Conservation (phyloP, 2,329 filamentous ascomycete genomes). For the Nannizziopsis barbatae region DNA sequence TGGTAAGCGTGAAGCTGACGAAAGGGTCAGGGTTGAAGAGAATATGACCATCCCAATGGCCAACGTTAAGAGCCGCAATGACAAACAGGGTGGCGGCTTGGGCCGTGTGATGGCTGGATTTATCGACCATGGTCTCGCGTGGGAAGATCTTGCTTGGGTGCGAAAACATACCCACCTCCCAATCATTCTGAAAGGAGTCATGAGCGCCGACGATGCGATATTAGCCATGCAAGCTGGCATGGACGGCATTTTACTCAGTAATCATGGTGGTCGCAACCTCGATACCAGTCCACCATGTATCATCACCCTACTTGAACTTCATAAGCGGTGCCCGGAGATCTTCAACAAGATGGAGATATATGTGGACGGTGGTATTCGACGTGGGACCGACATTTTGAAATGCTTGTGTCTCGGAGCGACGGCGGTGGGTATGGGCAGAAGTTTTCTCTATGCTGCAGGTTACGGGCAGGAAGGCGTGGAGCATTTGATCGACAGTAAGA, state of each 20-base stretch:
- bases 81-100: conserved; percentile 44
- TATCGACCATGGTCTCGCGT: conserved; percentile 43
- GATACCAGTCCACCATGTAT: conserved; percentile 43
- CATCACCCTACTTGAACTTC: conserved; percentile 43
- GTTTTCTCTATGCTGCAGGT: conserved; percentile 43
- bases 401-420: conserved; percentile 44
- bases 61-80: conserved; percentile 37
- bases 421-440: conserved; percentile 44
- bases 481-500: conserved; percentile 46
- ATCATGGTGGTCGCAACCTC: conserved; percentile 48
- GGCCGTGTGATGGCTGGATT: conserved; percentile 43
- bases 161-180: conserved; percentile 39
- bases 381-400: conserved; percentile 46
- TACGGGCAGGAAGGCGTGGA: conserved; percentile 47
- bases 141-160: conserved; percentile 47
- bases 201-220: conserved; percentile 46
- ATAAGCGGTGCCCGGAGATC: conserved; percentile 40
- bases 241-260: conserved; percentile 47
- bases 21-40: conserved; percentile 42
- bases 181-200: conserved; percentile 48
- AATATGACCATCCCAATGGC: conserved; percentile 34
- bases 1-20: conserved; percentile 47
- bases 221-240: conserved; percentile 41
- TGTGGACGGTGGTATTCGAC: conserved; percentile 44
- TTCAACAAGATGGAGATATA: conserved; percentile 43